Percentiles rank a stretch among this genome's conserved stretches.
phyloP scores from a whole-genome alignment of 2,329 filamentous ascomycete genomes.

The Periglandula ipomoeae region DNA sequence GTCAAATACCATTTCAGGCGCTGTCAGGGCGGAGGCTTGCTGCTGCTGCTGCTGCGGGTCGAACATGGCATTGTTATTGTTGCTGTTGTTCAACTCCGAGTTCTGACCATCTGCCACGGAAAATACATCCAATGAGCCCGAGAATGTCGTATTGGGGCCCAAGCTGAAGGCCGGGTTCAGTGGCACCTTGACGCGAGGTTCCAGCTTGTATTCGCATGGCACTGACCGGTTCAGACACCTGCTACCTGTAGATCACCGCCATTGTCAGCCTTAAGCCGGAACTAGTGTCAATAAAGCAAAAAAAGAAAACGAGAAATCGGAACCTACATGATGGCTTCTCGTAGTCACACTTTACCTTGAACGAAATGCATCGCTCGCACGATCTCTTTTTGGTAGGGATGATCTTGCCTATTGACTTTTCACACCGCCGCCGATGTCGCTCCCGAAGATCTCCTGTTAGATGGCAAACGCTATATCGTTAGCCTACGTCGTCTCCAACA shows the following conservation, averaged over 20 bases:
- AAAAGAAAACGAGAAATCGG: neutral
- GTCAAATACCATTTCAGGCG: conserved; percentile 6
- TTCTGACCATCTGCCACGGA: conserved; percentile 1
- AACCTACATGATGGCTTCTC: conserved; percentile 8
- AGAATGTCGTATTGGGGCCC: conserved; percentile 5
- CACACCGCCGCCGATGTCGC: conserved; percentile 8
- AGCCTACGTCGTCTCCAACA: neutral
- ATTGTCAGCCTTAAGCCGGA: neutral
- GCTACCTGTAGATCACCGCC: conserved; percentile 1
- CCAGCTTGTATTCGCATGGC: conserved; percentile 8
- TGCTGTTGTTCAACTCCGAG: neutral
- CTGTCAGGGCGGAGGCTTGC: neutral
- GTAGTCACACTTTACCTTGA: conserved; percentile 10
- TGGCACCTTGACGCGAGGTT: conserved; percentile 9
- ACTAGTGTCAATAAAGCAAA: neutral
- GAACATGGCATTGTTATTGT: neutral
- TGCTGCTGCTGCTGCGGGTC: neutral
- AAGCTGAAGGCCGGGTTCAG: conserved; percentile 9
- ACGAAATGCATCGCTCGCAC: conserved; percentile 10
- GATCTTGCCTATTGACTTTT: conserved; percentile 9
- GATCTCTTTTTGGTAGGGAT: conserved; percentile 10
- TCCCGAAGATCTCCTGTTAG: conserved; percentile 8
- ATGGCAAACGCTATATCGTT: neutral
- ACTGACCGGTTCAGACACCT: conserved; percentile 8
- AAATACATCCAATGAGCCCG: conserved; percentile 7